Conservation (phyloP, 1,139 yeast genomes). For the Waltiozyma sp. region DNA sequence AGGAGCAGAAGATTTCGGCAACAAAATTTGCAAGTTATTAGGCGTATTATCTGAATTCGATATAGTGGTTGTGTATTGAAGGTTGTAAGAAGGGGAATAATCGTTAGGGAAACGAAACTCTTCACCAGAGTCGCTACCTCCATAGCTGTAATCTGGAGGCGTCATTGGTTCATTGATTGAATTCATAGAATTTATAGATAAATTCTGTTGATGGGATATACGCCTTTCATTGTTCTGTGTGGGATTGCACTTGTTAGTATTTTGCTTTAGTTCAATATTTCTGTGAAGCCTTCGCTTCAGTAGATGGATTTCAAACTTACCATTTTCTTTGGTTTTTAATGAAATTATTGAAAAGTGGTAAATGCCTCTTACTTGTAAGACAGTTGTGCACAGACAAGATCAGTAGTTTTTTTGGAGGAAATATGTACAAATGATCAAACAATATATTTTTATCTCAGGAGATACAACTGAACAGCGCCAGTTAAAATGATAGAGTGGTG, state of each 20-base stretch:
- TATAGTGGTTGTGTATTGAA: neutral
- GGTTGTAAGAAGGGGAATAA: neutral
- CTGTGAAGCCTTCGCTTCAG: neutral
- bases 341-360: no score
- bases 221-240: neutral
- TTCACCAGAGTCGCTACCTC: neutral
- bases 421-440: no score
- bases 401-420: no score
- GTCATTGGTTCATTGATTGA: conserved; percentile 19
- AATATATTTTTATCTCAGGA: no score
- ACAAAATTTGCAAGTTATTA: no score
- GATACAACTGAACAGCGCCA: no score
- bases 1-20: neutral
- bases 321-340: neutral
- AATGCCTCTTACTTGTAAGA: no score
- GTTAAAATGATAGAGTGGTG: no score
- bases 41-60: neutral
- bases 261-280: no score
- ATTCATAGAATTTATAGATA: conserved; percentile 16
- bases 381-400: no score
- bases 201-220: conserved; percentile 13
- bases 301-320: no score
- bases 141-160: conserved; percentile 15
- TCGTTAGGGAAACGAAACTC: conserved; percentile 1
- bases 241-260: neutral